Percentiles rank a stretch among this genome's conserved stretches.
Evolutionary conservation across 2,329 filamentous ascomycete genomes (phyloP).

Genomic region (Pseudocercospora fijiensis): DNA sequence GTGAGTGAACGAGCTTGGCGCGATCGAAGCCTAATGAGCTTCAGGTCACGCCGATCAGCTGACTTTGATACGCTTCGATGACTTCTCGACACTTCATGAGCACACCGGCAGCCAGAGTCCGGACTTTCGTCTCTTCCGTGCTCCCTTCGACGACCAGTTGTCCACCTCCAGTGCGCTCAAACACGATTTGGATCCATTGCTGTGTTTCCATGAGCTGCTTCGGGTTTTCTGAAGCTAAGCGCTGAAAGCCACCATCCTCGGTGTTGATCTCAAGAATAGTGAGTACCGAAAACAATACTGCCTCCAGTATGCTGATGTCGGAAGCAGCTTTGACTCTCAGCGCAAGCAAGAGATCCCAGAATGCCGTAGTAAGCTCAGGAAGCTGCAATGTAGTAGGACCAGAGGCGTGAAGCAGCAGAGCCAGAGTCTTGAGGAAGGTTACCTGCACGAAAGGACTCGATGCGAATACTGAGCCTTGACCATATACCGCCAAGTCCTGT

Average conservation of each 20-base stretch:
- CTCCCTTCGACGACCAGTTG: conserved; percentile 53
- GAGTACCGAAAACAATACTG: conserved; percentile 75
- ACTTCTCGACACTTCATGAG: conserved; percentile 77
- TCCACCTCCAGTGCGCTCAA: conserved; percentile 51
- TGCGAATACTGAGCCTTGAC: conserved; percentile 57
- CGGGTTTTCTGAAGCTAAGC: conserved; percentile 71
- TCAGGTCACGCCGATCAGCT: conserved; percentile 55
- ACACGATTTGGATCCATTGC: conserved; percentile 79
- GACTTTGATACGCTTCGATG: conserved; percentile 74
- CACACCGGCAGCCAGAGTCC: conserved; percentile 74
- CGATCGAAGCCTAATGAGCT: neutral
- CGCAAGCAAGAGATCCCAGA: conserved; percentile 77
- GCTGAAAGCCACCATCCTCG: conserved; percentile 55
- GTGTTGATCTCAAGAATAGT: conserved; percentile 79
- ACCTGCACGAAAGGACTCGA: conserved; percentile 73
- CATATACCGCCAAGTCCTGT: conserved; percentile 37
- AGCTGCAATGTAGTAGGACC: conserved; percentile 76
- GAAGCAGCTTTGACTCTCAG: conserved; percentile 54
- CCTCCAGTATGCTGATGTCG: conserved; percentile 64
- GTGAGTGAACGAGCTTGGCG: neutral
- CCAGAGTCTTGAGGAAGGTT: conserved; percentile 81
- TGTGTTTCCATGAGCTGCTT: conserved; percentile 79
- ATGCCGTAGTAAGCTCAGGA: conserved; percentile 76
- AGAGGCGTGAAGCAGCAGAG: conserved; percentile 76
- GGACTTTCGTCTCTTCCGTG: conserved; percentile 76